These are phyloP conservation scores for Angomonas desouzai DNA, from an alignment of 208 protist species.

Conservation along the genomic window DNA sequence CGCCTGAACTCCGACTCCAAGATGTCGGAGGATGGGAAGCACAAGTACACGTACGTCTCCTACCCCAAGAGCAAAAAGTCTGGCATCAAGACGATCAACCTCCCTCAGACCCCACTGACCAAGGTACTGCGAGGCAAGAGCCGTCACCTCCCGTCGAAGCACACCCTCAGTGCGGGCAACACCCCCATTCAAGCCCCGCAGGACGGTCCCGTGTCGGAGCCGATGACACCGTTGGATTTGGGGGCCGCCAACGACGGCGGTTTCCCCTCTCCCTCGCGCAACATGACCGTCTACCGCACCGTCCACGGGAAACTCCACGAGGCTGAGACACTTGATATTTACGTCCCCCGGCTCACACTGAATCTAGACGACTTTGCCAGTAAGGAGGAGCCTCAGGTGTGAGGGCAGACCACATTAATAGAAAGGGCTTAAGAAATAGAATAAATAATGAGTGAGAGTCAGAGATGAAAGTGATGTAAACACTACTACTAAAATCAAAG, in stretches of 20 bases:
- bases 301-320: constrained; percentile 21
- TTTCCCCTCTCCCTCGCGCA: constrained; percentile 6
- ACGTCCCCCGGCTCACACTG: constrained; percentile 29
- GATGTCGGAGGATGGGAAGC: constrained; percentile 35
- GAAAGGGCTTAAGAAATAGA: background rate
- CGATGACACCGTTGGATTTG: constrained; percentile 49
- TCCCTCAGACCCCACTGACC: constrained; percentile 59
- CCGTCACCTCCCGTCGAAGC: constrained; percentile 32
- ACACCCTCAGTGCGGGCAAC: constrained; percentile 34
- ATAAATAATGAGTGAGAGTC: background rate
- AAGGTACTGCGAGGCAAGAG: constrained; percentile 50
- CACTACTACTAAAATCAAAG: too few relatives aligned
- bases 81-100: constrained; percentile 22
- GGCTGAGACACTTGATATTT: constrained; percentile 24
- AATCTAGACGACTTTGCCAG: background rate
- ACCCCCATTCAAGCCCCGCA: constrained; percentile 42
- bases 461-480: background rate
- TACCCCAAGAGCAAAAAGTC: constrained; percentile 47
- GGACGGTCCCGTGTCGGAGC: constrained; percentile 10
- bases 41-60: constrained; percentile 70
- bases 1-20: constrained; percentile 59
- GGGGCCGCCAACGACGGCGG: constrained; percentile 8
- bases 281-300: constrained; percentile 37
- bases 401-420: background rate
- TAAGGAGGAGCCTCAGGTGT: background rate